phyloP scores from a whole-genome alignment of 2,329 filamentous ascomycete genomes.

The Daldinia sp. region DNA sequence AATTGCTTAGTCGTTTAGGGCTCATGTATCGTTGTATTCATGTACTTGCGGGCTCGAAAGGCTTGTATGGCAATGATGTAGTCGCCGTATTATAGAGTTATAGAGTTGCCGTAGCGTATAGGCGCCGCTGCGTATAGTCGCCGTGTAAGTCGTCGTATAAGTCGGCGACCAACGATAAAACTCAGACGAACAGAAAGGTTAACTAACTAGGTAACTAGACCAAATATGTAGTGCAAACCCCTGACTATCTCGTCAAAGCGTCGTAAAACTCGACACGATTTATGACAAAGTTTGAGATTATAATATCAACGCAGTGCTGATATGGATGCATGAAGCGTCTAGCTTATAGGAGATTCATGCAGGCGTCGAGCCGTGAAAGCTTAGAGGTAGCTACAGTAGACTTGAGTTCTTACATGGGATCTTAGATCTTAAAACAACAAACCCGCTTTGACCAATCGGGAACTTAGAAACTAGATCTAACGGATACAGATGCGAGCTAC shows the following conservation, averaged over 20 bases:
- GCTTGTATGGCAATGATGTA: not conserved
- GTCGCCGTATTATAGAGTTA: not conserved
- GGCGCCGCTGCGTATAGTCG: not conserved
- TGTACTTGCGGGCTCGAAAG: not conserved
- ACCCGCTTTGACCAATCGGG: constrained; percentile 7
- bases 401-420: constrained; percentile 2
- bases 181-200: not conserved
- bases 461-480: constrained; percentile 3
- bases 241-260: not conserved
- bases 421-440: constrained; percentile 12
- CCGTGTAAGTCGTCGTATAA: not conserved
- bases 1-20: not conserved
- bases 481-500: not conserved
- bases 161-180: not conserved
- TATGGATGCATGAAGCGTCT: not conserved
- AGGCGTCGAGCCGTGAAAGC: not conserved
- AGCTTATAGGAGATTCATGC: not conserved
- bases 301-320: not conserved
- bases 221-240: no score
- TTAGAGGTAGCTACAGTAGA: not conserved
- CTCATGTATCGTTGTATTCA: not conserved
- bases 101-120: not conserved
- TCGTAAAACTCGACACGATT: not conserved
- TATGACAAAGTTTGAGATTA: not conserved
- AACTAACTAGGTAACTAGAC: not conserved